Base-by-base conservation (phyloP, 192 early-diverging fungal genomes). In the Jimgerdemannia flammicorona region DNA sequence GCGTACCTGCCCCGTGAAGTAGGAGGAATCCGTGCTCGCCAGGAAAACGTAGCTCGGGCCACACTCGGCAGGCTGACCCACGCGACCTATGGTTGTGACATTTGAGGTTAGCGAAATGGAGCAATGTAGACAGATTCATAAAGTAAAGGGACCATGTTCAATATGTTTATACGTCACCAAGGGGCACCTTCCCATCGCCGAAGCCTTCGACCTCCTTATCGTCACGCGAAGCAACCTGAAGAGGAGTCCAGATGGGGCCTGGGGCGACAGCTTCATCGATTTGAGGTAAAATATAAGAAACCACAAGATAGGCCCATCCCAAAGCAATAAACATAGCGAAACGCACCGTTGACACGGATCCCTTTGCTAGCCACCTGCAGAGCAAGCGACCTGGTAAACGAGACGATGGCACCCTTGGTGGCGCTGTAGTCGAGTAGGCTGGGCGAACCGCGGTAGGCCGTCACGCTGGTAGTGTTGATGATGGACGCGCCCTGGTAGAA, bases 201-300 rank as follows among this genome's bases (percentile, higher is more conserved):
- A 82, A 85, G 3, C 6, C 41, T 69, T 83, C 77, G 29, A 85
- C 67, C 67, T 74, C 18, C 1, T 86, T 81, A 14, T 74, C n/a
- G 18, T 68, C 18, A n/a, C 74, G 63, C 3, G 80, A 84, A 11
- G 79, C 80, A 10, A 74, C 73, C 14, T 74, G 77, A n/a, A 85
- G 78, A 2, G 84, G 84, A n/a, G 84, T 85, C 84, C 84, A 86
- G 40, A 86, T 84, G 4, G 85, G 85, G 19, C 80, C 75, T 18
- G 74, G 74, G 14, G 74, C 78, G 68, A 79, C 71, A 29, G 29
- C 29, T 29, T 29, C 29, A 29, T 29, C 29, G 29, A 29, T 29
- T 29, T 29, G 29, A 18, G 64, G 19, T 19, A 65, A 65, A 0
- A 19, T 65, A 65, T 65, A 65, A 18, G 19, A 65, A 19, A 18